Conservation (phyloP, 371 early-diverging fungal species). For the Mortierella sp. region DNA sequence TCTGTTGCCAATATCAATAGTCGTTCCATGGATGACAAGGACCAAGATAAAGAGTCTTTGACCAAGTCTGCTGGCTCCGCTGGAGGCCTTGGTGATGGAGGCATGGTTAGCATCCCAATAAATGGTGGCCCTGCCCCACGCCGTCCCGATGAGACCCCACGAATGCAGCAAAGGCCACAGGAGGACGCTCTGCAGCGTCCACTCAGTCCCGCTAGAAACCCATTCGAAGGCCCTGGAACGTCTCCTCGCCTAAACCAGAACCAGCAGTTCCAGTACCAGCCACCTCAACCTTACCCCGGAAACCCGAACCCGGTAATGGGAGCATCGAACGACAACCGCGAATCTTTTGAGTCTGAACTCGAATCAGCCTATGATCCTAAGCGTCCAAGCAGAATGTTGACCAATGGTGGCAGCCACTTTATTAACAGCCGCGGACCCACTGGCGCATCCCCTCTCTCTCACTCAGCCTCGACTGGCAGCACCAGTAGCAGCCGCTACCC, state of each 20-base stretch:
- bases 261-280: constrained; percentile 32
- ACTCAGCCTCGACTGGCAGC: constrained; percentile 18
- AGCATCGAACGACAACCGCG: constrained; percentile 17
- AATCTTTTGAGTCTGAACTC: constrained; percentile 42
- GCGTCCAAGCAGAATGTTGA: constrained; percentile 16
- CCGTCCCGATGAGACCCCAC: constrained; percentile 10
- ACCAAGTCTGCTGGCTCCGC: constrained; percentile 30
- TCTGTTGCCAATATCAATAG: constrained; percentile 9
- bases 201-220: constrained; percentile 8
- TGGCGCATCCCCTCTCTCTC: constrained; percentile 4
- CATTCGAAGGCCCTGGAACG: constrained; percentile 22
- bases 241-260: constrained; percentile 14
- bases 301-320: not conserved
- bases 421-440: constrained; percentile 1
- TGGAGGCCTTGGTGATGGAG: constrained; percentile 23
- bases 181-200: not conserved
- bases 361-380: constrained; percentile 50
- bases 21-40: constrained; percentile 17
- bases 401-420: not conserved
- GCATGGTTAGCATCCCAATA: constrained; percentile 22
- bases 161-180: constrained; percentile 9
- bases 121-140: constrained; percentile 12
- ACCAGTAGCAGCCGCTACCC: constrained; percentile 22
- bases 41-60: constrained; percentile 37
- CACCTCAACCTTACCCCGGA: constrained; percentile 11